A percentile compares a stretch with the other conserved stretches of the same genome.
Evolutionary conservation across 441 rosid genomes (phyloP).

Genomic region (Pelargonium citronellum): DNA sequence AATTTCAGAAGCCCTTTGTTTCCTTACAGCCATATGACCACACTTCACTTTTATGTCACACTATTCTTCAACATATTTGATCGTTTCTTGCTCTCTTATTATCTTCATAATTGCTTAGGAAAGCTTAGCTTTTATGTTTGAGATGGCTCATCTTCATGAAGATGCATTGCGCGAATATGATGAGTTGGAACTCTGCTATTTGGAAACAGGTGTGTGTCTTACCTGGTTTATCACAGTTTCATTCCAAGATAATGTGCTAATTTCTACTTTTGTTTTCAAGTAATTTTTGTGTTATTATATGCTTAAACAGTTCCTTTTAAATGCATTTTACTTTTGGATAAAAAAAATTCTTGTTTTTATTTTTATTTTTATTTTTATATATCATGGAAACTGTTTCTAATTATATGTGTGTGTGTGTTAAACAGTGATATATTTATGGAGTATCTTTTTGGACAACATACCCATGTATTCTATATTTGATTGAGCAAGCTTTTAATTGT

Average conservation of each 20-base stretch:
- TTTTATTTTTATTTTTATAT: background rate
- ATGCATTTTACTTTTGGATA: background rate
- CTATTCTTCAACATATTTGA: conserved; percentile 16
- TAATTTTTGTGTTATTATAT: background rate
- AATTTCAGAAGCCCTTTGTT: conserved; percentile 19
- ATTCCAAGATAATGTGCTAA: conserved; percentile 1
- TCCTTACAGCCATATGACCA: conserved; percentile 12
- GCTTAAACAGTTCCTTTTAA: conserved; percentile 1
- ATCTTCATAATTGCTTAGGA: conserved; percentile 50
- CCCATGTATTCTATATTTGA: background rate
- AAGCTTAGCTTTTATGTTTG: conserved; percentile 99
- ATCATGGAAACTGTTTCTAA: background rate
- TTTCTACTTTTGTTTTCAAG: background rate
- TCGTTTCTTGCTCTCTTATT: conserved; percentile 15
- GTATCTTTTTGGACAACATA: background rate
- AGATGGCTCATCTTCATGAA: conserved; percentile 93
- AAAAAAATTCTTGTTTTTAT: background rate
- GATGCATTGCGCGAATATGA: conserved; percentile 97
- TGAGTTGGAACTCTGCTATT: conserved; percentile 90
- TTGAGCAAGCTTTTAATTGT: background rate
- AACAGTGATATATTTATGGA: background rate
- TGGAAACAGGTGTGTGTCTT: conserved; percentile 65
- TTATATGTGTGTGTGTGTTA: too few relatives aligned
- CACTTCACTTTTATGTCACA: conserved; percentile 16
- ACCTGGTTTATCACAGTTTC: background rate